phyloP scores from a whole-genome alignment of 2,329 filamentous ascomycete genomes.

The Cladobotryum protrusum region DNA sequence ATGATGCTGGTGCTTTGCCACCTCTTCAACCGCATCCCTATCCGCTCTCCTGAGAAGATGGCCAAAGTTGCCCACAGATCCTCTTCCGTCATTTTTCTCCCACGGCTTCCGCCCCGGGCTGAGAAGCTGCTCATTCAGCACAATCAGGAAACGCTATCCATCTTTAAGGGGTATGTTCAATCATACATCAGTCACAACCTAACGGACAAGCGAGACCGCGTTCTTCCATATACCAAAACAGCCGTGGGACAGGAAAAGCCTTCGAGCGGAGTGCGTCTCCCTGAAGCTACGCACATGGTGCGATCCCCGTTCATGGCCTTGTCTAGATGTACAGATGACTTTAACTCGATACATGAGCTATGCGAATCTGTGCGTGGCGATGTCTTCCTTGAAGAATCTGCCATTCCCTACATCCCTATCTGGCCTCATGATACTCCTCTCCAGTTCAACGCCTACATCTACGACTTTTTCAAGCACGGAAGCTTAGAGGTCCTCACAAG shows the following conservation, averaged over 20 bases:
- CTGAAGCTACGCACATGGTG: conserved; percentile 35
- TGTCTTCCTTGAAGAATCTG: conserved; percentile 68
- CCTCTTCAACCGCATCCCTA: conserved; percentile 57
- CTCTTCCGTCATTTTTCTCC: conserved; percentile 60
- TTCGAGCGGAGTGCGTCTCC: not conserved
- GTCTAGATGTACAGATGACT: conserved; percentile 60
- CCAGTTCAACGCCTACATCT: conserved; percentile 61
- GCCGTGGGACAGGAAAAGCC: conserved; percentile 4
- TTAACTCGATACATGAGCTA: conserved; percentile 59
- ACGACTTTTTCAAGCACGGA: conserved; percentile 73
- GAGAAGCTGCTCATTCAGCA: conserved; percentile 51
- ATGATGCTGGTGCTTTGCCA: conserved; percentile 65
- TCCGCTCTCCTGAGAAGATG: conserved; percentile 36
- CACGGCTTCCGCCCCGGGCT: conserved; percentile 53
- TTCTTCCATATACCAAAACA: conserved; percentile 49
- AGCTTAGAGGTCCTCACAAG: conserved; percentile 52
- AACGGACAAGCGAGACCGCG: conserved; percentile 39
- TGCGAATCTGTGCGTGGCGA: conserved; percentile 58
- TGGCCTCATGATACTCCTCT: conserved; percentile 47
- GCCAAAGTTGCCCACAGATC: conserved; percentile 47
- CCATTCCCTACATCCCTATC: conserved; percentile 62
- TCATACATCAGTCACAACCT: conserved; percentile 64
- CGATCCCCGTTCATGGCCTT: conserved; percentile 66
- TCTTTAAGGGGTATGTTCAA: conserved; percentile 63
- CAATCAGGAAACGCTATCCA: conserved; percentile 58